Conservation (phyloP, 108 stramenopile genomes). For the Parietichytrium sp. region DNA sequence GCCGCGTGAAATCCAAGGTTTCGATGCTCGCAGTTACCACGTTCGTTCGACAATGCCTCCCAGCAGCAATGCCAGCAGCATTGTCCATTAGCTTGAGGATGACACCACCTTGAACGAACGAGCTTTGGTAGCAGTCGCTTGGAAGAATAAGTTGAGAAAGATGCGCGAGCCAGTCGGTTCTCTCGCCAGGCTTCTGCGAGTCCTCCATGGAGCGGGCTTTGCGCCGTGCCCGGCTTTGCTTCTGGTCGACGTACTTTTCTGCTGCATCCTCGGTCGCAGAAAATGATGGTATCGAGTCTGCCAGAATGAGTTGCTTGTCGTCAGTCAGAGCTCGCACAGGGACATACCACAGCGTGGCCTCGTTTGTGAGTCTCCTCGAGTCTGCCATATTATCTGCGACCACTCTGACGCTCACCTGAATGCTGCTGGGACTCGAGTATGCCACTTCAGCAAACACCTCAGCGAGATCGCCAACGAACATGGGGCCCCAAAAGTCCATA, state of each 20-base stretch:
- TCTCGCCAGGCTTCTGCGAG: too few species aligned
- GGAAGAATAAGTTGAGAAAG: conserved; percentile 11
- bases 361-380: conserved; percentile 8
- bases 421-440: background rate
- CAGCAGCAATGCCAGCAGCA: background rate
- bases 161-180: background rate
- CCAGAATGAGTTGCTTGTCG: background rate
- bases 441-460: background rate
- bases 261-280: background rate
- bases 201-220: background rate
- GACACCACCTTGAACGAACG: background rate
- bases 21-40: conserved; percentile 4
- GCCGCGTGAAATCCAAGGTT: background rate
- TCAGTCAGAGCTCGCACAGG: background rate
- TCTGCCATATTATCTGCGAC: conserved; percentile 6
- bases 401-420: background rate
- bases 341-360: background rate
- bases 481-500: conserved; percentile 4
- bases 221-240: background rate
- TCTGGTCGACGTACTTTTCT: background rate
- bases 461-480: background rate
- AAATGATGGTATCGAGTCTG: background rate
- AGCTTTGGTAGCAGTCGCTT: background rate
- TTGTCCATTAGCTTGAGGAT: conserved; percentile 36
- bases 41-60: conserved; percentile 28